Conservation (phyloP, 2,329 filamentous ascomycete species). For the Paracorniculantispora psalliotae region DNA sequence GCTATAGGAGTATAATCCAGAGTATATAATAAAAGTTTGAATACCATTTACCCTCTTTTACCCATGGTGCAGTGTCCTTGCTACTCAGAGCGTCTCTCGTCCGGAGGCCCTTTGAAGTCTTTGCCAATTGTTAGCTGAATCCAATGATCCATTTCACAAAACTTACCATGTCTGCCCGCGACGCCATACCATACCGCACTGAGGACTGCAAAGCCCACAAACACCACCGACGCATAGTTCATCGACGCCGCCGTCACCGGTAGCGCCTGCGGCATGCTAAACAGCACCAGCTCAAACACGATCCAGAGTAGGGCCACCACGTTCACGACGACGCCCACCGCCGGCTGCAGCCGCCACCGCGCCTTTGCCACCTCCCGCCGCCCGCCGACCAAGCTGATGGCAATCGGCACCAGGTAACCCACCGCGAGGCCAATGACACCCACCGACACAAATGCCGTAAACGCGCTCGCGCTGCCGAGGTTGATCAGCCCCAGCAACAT, state of each 20-base stretch:
- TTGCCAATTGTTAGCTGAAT: background rate
- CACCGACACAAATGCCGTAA: slow-evolving; percentile 32
- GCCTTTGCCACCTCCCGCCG: slow-evolving; percentile 44
- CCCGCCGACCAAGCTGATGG: slow-evolving; percentile 41
- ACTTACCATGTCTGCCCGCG: slow-evolving; percentile 46
- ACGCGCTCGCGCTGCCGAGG: slow-evolving; percentile 34
- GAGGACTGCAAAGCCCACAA: slow-evolving; percentile 45
- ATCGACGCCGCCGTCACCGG: slow-evolving; percentile 43
- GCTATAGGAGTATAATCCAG: background rate
- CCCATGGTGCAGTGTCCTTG: no score
- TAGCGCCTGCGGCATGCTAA: slow-evolving; percentile 47
- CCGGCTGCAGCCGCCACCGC: slow-evolving; percentile 40
- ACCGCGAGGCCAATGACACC: slow-evolving; percentile 53
- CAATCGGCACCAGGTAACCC: slow-evolving; percentile 52
- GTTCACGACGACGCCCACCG: slow-evolving; percentile 41
- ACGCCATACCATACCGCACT: slow-evolving; percentile 45
- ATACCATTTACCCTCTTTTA: no score
- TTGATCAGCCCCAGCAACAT: slow-evolving; percentile 53
- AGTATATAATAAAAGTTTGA: background rate
- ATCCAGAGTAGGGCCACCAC: slow-evolving; percentile 46
- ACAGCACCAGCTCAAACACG: slow-evolving; percentile 46
- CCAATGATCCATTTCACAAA: background rate
- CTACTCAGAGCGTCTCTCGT: background rate
- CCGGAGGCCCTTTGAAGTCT: slow-evolving; percentile 25
- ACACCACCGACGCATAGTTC: slow-evolving; percentile 56